Evolutionary conservation across 1,284 basidiomycete species (phyloP).

Genomic region (Ceratobasidium sp.): DNA sequence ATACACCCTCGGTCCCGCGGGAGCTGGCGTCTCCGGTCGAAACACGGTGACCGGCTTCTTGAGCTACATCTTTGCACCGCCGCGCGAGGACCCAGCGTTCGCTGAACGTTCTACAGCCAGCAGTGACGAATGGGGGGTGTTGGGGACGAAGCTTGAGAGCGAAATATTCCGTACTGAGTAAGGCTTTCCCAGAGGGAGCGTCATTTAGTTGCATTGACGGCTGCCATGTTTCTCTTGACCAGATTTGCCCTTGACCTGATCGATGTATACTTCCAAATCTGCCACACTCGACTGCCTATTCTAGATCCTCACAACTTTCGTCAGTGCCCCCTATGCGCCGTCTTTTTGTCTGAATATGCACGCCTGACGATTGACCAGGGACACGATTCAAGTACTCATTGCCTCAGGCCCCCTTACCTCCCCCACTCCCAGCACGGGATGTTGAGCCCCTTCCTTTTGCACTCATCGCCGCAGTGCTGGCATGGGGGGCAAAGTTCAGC

Average conservation of each 20-base stretch:
- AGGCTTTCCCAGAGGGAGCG: conserved; percentile 49
- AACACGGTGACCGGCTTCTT: conserved; percentile 67
- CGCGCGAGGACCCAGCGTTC: conserved; percentile 54
- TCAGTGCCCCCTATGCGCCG: conserved; percentile 76
- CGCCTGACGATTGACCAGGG: conserved; percentile 53
- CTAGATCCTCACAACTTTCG: conserved; percentile 49
- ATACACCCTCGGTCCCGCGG: conserved; percentile 31
- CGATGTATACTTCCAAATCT: conserved; percentile 77
- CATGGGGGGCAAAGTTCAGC: conserved; percentile 86
- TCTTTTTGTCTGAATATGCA: conserved; percentile 54
- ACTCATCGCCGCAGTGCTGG: conserved; percentile 83
- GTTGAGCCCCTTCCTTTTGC: conserved; percentile 65
- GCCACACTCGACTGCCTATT: conserved; percentile 44
- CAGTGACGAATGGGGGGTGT: conserved; percentile 65
- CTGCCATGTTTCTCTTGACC: conserved; percentile 45
- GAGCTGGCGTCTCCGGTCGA: conserved; percentile 49
- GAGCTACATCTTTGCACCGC: conserved; percentile 68
- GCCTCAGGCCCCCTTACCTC: conserved; percentile 37
- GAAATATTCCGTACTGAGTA: conserved; percentile 76
- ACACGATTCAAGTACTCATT: conserved; percentile 43
- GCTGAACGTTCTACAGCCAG: conserved; percentile 51
- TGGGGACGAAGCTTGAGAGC: conserved; percentile 68
- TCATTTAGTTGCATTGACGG: no score
- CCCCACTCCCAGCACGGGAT: conserved; percentile 45
- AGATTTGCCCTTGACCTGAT: conserved; percentile 87